These are phyloP conservation scores for Penicillium capsulatum DNA, from an alignment of 2,329 filamentous ascomycete species.

Conservation along the genomic window DNA sequence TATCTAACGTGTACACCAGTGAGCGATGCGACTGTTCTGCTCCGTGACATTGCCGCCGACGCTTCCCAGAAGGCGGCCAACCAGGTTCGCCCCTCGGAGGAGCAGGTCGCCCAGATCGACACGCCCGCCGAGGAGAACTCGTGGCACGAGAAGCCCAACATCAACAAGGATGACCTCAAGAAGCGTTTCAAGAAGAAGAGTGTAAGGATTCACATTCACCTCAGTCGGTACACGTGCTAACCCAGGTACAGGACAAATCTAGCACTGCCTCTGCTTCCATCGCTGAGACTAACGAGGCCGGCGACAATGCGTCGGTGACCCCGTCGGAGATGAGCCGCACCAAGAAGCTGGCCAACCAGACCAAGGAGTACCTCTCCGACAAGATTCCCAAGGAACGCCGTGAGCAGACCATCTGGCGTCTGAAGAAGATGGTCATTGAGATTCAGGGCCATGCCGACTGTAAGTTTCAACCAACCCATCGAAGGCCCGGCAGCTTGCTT, in stretches of 20 bases:
- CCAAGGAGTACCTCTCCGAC: conserved; percentile 70
- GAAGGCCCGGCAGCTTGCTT: background rate
- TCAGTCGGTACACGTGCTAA: background rate
- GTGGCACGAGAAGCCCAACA: conserved; percentile 82
- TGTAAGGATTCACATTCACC: conserved; percentile 37
- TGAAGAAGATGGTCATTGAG: conserved; percentile 98
- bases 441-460: conserved; percentile 92
- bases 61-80: conserved; percentile 74
- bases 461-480: conserved; percentile 43
- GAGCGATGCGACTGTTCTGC: conserved; percentile 71
- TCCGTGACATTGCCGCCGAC: conserved; percentile 89
- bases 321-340: conserved; percentile 48
- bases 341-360: conserved; percentile 40
- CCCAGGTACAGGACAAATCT: conserved; percentile 45
- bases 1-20: conserved; percentile 47
- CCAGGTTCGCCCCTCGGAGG: conserved; percentile 71
- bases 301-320: conserved; percentile 46
- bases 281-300: conserved; percentile 48
- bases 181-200: conserved; percentile 55
- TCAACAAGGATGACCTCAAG: conserved; percentile 68
- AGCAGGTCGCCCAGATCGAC: conserved; percentile 73
- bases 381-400: conserved; percentile 92
- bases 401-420: conserved; percentile 82
- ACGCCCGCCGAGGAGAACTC: conserved; percentile 82
- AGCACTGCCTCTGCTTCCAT: conserved; percentile 45